Percentiles rank a stretch among this genome's conserved stretches.
These are phyloP conservation scores for Boletus tylopilopsis DNA, from an alignment of 768 basidiomycete species.

Conservation along the genomic window DNA sequence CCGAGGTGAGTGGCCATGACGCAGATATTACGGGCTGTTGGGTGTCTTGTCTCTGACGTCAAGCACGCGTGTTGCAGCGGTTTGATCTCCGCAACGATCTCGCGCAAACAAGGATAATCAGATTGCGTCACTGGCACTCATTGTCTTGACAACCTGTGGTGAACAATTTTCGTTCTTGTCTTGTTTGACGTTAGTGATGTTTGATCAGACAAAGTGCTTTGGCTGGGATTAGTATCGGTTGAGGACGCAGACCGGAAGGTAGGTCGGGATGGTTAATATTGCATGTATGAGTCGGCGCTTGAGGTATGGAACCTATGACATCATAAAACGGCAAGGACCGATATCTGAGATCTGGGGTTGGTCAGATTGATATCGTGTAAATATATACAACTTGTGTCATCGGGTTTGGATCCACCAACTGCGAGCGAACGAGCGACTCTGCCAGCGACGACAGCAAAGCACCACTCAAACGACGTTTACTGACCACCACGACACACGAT, in stretches of 20 bases:
- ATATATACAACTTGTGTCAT: conserved; percentile 39
- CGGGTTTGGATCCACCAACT: conserved; percentile 26
- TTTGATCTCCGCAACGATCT: conserved; percentile 59
- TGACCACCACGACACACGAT: conserved; percentile 32
- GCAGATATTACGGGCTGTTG: conserved; percentile 8
- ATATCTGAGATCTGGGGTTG: conserved; percentile 35
- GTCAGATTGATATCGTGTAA: conserved; percentile 27
- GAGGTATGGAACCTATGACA: conserved; percentile 31
- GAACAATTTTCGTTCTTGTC: conserved; percentile 11
- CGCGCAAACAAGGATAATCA: conserved; percentile 37
- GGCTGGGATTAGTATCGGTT: neutral
- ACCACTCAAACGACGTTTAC: conserved; percentile 2
- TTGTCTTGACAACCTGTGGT: conserved; percentile 34
- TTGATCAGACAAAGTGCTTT: no score
- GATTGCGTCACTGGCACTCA: conserved; percentile 26
- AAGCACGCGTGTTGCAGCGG: conserved; percentile 37
- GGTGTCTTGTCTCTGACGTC: conserved; percentile 27
- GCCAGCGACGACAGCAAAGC: neutral
- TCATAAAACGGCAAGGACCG: conserved; percentile 28
- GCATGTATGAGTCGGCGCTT: no score
- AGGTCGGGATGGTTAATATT: neutral
- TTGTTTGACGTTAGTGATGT: neutral
- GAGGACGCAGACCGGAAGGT: neutral
- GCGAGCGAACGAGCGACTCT: conserved; percentile 18
- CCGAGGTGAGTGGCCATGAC: conserved; percentile 60